phyloP scores from a whole-genome alignment of 2,329 filamentous ascomycete species.

The Aspergillus sp. region DNA sequence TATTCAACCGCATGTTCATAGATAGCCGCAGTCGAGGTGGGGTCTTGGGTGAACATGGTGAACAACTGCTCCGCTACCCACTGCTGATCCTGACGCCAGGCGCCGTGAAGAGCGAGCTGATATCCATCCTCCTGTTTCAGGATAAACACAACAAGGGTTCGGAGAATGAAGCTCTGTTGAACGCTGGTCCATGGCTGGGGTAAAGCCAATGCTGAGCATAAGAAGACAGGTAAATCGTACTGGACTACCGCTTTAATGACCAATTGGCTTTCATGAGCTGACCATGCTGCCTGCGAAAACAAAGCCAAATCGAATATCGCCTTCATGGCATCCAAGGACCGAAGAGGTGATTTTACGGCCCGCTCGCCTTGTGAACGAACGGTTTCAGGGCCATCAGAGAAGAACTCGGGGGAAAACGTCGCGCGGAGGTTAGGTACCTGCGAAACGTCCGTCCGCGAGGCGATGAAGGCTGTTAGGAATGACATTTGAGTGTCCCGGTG shows the following conservation, averaged over 20 bases:
- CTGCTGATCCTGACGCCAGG: conserved; percentile 87
- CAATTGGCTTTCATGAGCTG: conserved; percentile 58
- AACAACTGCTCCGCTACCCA: conserved; percentile 85
- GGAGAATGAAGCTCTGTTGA: conserved; percentile 54
- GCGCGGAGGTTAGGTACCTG: conserved; percentile 80
- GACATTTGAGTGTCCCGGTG: conserved; percentile 86
- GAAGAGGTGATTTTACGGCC: conserved; percentile 82
- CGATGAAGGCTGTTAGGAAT: conserved; percentile 88
- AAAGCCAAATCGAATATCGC: conserved; percentile 68
- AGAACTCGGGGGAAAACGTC: conserved; percentile 72
- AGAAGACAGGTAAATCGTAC: conserved; percentile 53
- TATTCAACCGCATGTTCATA: conserved; percentile 81
- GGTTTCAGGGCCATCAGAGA: conserved; percentile 63
- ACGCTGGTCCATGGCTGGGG: conserved; percentile 55
- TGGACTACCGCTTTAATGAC: conserved; percentile 67
- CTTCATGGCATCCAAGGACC: conserved; percentile 81
- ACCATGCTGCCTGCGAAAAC: conserved; percentile 61
- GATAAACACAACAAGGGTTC: conserved; percentile 77
- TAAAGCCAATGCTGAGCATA: conserved; percentile 54
- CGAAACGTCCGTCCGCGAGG: conserved; percentile 77
- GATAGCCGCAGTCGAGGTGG: conserved; percentile 69
- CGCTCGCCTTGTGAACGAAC: conserved; percentile 64
- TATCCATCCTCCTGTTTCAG: conserved; percentile 76
- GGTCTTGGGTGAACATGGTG: conserved; percentile 72
- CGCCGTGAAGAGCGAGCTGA: conserved; percentile 85